Base-by-base conservation (phyloP, 2,329 filamentous ascomycete species). In the Juglanconis oblonga region DNA sequence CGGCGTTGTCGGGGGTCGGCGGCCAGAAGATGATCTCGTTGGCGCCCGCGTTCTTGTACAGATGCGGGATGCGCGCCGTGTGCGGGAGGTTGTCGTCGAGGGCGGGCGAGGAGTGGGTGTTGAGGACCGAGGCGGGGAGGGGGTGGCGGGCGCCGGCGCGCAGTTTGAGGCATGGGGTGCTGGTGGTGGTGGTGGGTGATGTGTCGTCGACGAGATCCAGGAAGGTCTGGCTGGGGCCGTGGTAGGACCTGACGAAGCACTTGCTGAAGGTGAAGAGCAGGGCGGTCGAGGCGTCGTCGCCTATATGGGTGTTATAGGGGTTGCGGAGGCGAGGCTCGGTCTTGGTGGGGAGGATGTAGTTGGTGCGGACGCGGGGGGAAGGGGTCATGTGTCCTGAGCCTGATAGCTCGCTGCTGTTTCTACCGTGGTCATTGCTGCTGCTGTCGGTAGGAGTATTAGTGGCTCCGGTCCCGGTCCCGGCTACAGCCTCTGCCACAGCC, bases 141-240 rank as follows among this genome's bases (percentile, higher is more conserved):
- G 71, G 64, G 14, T 69, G 73, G 45, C 82, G 74, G 35, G 78
- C 75, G 3, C 79, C 79, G 6, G 69, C 70, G 3, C 71, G 67
- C 9, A 82, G 72, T 32, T 81, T 77, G 4, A 89, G 72, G 4
- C 80, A 77, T 11, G 85, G 71, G 8, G 42, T 48, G 17, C 74
- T 62, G 54, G 72, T 73, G 4, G 69, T 62, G n/a, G 70, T 65
- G 3, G 64, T 60, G 1, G 68, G 63, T 36, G 69, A 52, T 3
- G 79, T 72, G 62, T 83, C 79, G 62, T 86, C 77, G 5, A 87
- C 80, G 0, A 89, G 69, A 64, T 89, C 87, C 5, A 89, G 57
- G 65, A 85, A 88, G 0, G 85, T 77, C 29, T 76, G 76, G 62
- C 79, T 80, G 2, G 77, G 74, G 11, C 76, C 69, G 54, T 82